Percentiles rank a stretch among this genome's conserved stretches.
Evolutionary conservation across 1,139 yeast species (phyloP).

Genomic region (Eremothecium gossypii): DNA sequence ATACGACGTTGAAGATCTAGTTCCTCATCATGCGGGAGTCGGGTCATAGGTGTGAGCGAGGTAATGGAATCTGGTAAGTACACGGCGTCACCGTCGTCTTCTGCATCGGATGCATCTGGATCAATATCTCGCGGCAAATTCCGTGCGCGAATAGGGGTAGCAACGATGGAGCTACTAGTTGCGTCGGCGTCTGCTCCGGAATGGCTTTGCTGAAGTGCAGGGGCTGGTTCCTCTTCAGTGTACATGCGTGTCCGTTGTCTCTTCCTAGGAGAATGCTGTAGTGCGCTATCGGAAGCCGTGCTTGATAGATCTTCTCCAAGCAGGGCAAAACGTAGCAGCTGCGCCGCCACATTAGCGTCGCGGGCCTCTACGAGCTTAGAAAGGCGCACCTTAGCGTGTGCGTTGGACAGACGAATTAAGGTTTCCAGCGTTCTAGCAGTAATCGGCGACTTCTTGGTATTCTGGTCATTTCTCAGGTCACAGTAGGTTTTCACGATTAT

Average conservation of each 20-base stretch:
- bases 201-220: not conserved
- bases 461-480: constrained; percentile 73
- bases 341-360: constrained; percentile 86
- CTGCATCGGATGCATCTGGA: constrained; percentile 12
- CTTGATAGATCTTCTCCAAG: constrained; percentile 38
- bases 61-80: constrained; percentile 13
- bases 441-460: constrained; percentile 82
- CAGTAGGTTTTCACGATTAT: constrained; percentile 76
- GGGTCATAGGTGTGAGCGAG: constrained; percentile 13
- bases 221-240: constrained; percentile 11
- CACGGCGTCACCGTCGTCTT: constrained; percentile 14
- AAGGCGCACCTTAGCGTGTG: constrained; percentile 91
- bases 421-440: constrained; percentile 98
- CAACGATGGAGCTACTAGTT: not conserved
- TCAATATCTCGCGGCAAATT: constrained; percentile 2
- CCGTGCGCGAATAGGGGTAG: constrained; percentile 1
- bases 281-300: constrained; percentile 12
- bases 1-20: constrained; percentile 23
- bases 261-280: constrained; percentile 28
- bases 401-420: constrained; percentile 86
- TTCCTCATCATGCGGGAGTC: constrained; percentile 22
- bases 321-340: constrained; percentile 72
- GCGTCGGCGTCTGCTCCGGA: constrained; percentile 5
- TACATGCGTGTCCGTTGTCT: constrained; percentile 19
- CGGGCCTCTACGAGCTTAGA: constrained; percentile 62